Evolutionary conservation across 371 early-diverging fungal species (phyloP), one percentile per base, ranked within the genome.

Genomic region (Mortierella sp.): DNA sequence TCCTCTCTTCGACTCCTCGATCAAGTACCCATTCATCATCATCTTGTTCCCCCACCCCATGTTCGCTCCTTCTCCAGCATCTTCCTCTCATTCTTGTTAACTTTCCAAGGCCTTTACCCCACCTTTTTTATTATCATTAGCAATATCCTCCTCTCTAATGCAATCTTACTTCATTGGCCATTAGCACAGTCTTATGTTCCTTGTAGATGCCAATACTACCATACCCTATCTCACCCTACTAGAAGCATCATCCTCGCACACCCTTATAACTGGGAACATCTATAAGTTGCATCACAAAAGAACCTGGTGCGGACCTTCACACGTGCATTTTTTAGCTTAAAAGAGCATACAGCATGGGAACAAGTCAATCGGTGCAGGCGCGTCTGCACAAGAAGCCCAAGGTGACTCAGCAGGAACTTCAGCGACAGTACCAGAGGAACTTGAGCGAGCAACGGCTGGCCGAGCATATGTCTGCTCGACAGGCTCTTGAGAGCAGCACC

Each of bases 341-440:
- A 32, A 43, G 23, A 24, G 6, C 23, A 37, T 30, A 15, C 27
- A 23, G 31, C 14, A 75, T 76, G 78, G 78, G 78, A 15, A 65
- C 51, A 48, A 69, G 47, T 37, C 76, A 76, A 46, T 73, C 73
- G 12, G 27, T 70, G 48, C 64, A 59, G 47, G 56, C 32, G 30
- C 78, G 65, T 30, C 44, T 66, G 66, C 65, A 65, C 14, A 76
- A 65, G 58, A 69, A 60, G 62, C 69, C 54, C 48, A 76, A 51
- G 59, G 48, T 61, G 58, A 69, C 70, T 19, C 78, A 76, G 48
- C 65, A 61, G 46, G 78, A 76, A 28, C 62, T 76, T 17, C 78
- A 76, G 59, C 49, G 66, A n/a, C 50, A 76, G 28, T 76, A 76
- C 41, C 78, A 76, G 39, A 31, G 75, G 27, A 67, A 75, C 44